Percentiles rank a stretch among this genome's conserved stretches.
Conservation (phyloP, 2,329 filamentous ascomycete genomes). For the Diaporthe velutina region DNA sequence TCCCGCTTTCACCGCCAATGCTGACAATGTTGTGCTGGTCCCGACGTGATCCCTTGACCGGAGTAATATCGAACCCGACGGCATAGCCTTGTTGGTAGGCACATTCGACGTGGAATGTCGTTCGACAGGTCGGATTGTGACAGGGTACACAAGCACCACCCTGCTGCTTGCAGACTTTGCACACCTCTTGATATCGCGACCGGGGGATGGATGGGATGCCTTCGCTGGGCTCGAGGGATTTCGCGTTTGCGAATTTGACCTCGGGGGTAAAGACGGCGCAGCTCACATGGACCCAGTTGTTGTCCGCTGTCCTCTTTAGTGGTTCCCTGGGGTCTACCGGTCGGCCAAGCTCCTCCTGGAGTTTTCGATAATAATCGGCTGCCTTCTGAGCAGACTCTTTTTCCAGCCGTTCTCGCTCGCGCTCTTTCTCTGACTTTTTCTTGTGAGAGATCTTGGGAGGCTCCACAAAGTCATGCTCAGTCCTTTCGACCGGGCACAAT, state of each 20-base stretch:
- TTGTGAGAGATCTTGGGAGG: conserved; percentile 85
- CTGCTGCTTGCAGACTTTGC: conserved; percentile 84
- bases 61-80: conserved; percentile 90
- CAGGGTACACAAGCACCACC: conserved; percentile 87
- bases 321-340: conserved; percentile 89
- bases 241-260: conserved; percentile 90
- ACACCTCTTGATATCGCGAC: conserved; percentile 79
- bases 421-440: conserved; percentile 89
- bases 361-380: conserved; percentile 84
- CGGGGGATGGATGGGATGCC: conserved; percentile 87
- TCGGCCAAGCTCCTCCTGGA: conserved; percentile 86
- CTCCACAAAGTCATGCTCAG: conserved; percentile 86
- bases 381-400: conserved; percentile 85
- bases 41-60: conserved; percentile 88
- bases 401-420: conserved; percentile 88
- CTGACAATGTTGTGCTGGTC: conserved; percentile 85
- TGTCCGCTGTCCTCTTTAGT: conserved; percentile 92
- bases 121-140: conserved; percentile 72
- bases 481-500: conserved; percentile 86
- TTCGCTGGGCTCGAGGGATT: conserved; percentile 86
- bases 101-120: conserved; percentile 87
- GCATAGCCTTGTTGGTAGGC: conserved; percentile 85
- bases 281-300: conserved; percentile 97
- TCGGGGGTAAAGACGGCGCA: conserved; percentile 94
- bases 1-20: conserved; percentile 83